Base-by-base conservation (phyloP, 257 asterid species). In the Penstemon newberryi region DNA sequence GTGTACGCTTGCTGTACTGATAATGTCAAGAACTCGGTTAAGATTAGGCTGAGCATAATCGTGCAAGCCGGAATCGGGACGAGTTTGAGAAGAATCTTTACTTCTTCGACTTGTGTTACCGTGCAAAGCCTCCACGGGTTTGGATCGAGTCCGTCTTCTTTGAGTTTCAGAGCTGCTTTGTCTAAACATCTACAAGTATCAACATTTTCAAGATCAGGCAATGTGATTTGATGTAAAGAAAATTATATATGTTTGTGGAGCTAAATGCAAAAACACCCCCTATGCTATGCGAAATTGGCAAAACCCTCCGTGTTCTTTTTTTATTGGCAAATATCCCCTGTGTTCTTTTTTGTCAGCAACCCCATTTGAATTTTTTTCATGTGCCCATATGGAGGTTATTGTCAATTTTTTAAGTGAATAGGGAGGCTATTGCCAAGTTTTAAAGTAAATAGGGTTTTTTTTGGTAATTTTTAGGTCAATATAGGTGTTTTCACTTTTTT, bases 1-100 rank as follows among this genome's bases (percentile, higher is more conserved):
- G 99, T 93, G 72, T 88, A 93, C 0, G 97, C 99, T 46, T 93
- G 99, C 70, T 93, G 99, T 49, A 90, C 97, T 25, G 99, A 93
- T 47, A 93, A 89, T 39, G 99, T 93, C 71, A 93, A 72, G 60
- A 74, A 93, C 80, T 87, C 99, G 4, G 97, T 90, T 49, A 93
- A 73, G 79, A 90, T 75, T 67, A 93, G 82, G 61, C 71, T 90
- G 70, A 93, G 86, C 96, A 90, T 75, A 44, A 93, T 84, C 40
- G 99, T 93, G 85, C 95, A 88, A 33, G 95, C 77, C 68, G 99
- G 95, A 55, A 88, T 59, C 0, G 99, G 99, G 11, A 89, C 4
- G 4, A 92, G 95, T 76, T 75, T 93, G 19, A 93, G 9, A 43
- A 93, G 97, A 64, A 93, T 93, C 73, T 93, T 93, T 6, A 90